phyloP scores from a whole-genome alignment of 2,329 filamentous ascomycete genomes.

The Teratosphaeria destructans region DNA sequence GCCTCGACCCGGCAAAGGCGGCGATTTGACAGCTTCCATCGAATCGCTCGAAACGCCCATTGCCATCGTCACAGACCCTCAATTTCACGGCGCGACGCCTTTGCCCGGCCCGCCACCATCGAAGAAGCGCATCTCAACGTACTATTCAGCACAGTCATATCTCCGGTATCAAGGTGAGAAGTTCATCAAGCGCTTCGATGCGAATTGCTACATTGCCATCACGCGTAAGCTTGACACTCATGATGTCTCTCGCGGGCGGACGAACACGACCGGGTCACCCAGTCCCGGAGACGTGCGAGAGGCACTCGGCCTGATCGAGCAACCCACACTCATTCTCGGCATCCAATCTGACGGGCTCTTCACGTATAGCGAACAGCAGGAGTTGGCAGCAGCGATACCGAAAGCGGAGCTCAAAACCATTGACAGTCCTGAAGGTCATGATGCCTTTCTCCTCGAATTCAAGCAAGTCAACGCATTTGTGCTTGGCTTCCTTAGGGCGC shows the following conservation, averaged over 20 bases:
- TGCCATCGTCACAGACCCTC: conserved; percentile 31
- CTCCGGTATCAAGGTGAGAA: conserved; percentile 92
- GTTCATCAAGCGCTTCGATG: conserved; percentile 93
- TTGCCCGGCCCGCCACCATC: conserved; percentile 18
- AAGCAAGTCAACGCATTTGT: conserved; percentile 91
- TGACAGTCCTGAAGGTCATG: conserved; percentile 88
- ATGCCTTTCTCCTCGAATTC: conserved; percentile 92
- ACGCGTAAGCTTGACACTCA: conserved; percentile 96
- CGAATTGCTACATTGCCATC: conserved; percentile 98
- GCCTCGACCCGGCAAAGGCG: conserved; percentile 32
- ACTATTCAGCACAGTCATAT: conserved; percentile 97
- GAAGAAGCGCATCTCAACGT: conserved; percentile 48
- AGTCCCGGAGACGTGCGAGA: conserved; percentile 46
- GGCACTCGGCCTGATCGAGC: conserved; percentile 71
- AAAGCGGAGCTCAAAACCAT: conserved; percentile 73
- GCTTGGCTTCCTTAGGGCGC: conserved; percentile 69
- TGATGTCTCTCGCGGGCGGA: conserved; percentile 73
- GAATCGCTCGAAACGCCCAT: conserved; percentile 13
- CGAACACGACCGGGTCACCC: conserved; percentile 10
- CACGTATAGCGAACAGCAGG: conserved; percentile 92
- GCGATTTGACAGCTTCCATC: conserved; percentile 17
- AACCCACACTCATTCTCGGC: conserved; percentile 82
- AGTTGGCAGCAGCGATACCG: conserved; percentile 72
- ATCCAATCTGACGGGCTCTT: conserved; percentile 95
- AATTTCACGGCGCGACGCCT: conserved; percentile 35